Base-by-base conservation (phyloP, 1,284 basidiomycete genomes). In the Rhodofomes roseus region DNA sequence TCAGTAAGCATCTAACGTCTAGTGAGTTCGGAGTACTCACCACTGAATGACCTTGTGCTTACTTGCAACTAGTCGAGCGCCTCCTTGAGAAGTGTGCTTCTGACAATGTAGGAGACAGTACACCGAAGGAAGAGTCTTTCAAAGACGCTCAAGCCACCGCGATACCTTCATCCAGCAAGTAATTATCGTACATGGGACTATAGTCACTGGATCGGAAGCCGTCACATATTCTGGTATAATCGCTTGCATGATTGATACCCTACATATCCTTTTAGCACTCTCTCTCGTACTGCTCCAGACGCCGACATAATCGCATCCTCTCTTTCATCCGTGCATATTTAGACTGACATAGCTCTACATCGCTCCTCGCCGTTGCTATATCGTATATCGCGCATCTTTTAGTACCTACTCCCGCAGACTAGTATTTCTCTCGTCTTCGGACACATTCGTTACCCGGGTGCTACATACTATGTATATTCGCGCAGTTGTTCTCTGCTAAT, bases 1-100 rank as follows among this genome's bases (percentile, higher is more conserved):
- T 91, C 70, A 89, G 82, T 74, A 91, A 92, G 73, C 90, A 93
- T 69, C 81, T 94, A 56, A 79, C 82, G 52, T 85, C 92, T 43
- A 92, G 91, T 92, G 71, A 64, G 90, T 77, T 20, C 41, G 44
- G 55, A 43, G 59, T 43, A 0, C 43, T 55, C 12, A 23, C 58
- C 55, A 11, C 34, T 44, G 62, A 46, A 60, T 46, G 37, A 51
- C 58, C 46, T 27, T 48, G 54, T 41, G 29, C 43, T 51, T 55
- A 12, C 31, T 40, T 25, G 37, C 41, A 55, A 51, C 14, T 58
- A 91, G 89, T 91, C 63, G 89, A 91, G 70, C 83, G 86, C 37
- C 76, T 90, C 34, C 74, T 92, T 59, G 85, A 88, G 62, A 74
- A 72, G 61, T 72, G 65, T 61, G 60, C 57, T 16, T 31, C 63